These are phyloP conservation scores for Arabidopsis suecica DNA, from an alignment of 345 rosid genomes.

Conservation along the genomic window DNA sequence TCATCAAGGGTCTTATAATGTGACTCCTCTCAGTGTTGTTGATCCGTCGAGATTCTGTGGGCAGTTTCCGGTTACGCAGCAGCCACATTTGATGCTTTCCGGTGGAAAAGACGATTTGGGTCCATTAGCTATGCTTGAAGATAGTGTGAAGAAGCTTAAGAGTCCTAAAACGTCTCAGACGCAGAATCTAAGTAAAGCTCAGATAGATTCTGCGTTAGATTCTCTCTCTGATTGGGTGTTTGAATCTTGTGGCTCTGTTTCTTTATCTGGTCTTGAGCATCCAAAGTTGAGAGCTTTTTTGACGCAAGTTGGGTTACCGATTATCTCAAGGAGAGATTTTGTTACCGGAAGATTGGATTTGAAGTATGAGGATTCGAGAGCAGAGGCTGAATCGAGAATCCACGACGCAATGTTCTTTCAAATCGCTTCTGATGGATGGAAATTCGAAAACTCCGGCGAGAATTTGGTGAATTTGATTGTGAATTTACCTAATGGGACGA, in stretches of 20 bases:
- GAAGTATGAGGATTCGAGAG: constrained; percentile 80
- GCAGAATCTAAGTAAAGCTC: constrained; percentile 74
- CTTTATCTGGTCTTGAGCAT: constrained; percentile 85
- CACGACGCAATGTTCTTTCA: constrained; percentile 98
- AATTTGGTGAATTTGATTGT: constrained; percentile 76
- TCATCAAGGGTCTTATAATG: constrained; percentile 51
- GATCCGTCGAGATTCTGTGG: constrained; percentile 69
- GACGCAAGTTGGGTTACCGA: constrained; percentile 86
- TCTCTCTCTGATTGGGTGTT: constrained; percentile 90
- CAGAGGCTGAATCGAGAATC: constrained; percentile 81
- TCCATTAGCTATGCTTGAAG: constrained; percentile 92
- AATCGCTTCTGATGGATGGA: constrained; percentile 92
- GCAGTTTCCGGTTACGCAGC: constrained; percentile 49
- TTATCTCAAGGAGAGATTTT: constrained; percentile 71
- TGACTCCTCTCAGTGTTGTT: constrained; percentile 69
- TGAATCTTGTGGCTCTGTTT: constrained; percentile 94
- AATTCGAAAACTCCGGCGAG: constrained; percentile 50
- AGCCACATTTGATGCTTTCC: constrained; percentile 84
- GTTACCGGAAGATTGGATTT: constrained; percentile 66
- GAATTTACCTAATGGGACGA: constrained; percentile 96
- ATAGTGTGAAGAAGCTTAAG: constrained; percentile 93
- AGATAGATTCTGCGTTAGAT: constrained; percentile 77
- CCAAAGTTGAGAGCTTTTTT: constrained; percentile 90
- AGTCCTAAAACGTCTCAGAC: constrained; percentile 83
- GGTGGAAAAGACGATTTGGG: constrained; percentile 97